Evolutionary conservation across 768 basidiomycete species (phyloP), one percentile per base, ranked within the genome.

Genomic region (Amanita jacksonii): DNA sequence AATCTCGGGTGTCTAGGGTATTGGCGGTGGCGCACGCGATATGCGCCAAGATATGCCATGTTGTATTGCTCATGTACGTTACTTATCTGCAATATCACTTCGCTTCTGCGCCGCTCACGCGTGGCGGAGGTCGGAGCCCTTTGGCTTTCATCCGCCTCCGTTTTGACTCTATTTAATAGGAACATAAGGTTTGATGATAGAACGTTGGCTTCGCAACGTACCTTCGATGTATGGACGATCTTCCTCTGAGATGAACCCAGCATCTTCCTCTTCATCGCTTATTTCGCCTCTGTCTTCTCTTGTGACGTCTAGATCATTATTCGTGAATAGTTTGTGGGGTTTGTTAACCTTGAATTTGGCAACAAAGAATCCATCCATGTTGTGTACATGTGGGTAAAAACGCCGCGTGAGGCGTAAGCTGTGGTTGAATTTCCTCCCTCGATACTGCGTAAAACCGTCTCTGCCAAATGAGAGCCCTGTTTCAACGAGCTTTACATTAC

Each of bases 301-400:
- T 30, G 54, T n/a, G n/a, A n/a, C 61, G 23, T 62, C 66, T 25
- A 56, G 61, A 6, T 51, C 51, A 37, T 61, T 61, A 30, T 54
- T 48, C 18, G 54, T 57, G 43, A 55, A 56, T 27, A 46, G 55
- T 65, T 85, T 92, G 38, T 66, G 58, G 47, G 82, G 73, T 63
- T 79, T 87, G 59, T 79, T 84, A n/a, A 98, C 82, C 63, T 87
- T 93, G 74, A 99, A 89, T 63, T 98, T 98, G 47, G 94, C 94
- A 44, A 98, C 93, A 62, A 76, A 99, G 74, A 99, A 99, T 4
- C 96, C 96, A 60, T 99, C 96, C 93, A 98, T 96, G 64, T 99
- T 99, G 66, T 97, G 93, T 54, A 96, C 92, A 62, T 97, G 93
- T 12, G 93, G 88, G 59, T 92, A 94, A 62, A 91, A 94, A 49